Evolutionary conservation across 345 rosid genomes (phyloP), one percentile per base, ranked within the genome.

Genomic region (Eucalyptus regnans): DNA sequence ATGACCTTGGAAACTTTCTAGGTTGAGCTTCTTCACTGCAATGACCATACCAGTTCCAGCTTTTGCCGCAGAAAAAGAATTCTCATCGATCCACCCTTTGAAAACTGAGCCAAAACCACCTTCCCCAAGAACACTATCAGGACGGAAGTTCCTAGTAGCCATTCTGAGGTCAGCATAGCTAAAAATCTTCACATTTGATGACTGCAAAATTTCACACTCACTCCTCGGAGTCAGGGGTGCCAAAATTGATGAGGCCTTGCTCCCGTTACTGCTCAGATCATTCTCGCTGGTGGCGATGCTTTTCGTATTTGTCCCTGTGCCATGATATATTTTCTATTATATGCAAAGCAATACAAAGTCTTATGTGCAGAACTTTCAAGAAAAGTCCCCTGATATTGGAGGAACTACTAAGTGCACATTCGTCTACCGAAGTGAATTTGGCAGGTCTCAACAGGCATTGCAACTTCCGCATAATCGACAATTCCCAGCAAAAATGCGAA

Each of bases 51-150:
- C 96, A 86, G 96, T 93, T 85, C 98, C 98, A 68, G 98, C 95
- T 92, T 96, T 96, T 89, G 96, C 8, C 86, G 96, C 95, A 81
- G 94, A 49, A 43, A 90, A 89, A 66, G 98, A 90, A 86, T 93
- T 88, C 90, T 92, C 94, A 89, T 95, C 96, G 62, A 96, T 90
- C 98, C 98, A 96, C 22, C 98, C 98, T 90, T 96, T 96, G 64
- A 94, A 95, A 79, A 96, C 98, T 3, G 98, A 96, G 86, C 98
- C 98, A 81, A 96, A 95, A 86, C 98, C 96, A 84, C 98, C 98
- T 92, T 96, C 98, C 86, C 98, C 98, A 46, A 96, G 68, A 54
- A 95, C 94, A 81, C 95, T 96, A 88, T 96, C 98, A 1, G 96
- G 94, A 52, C 96, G 95, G 85, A 96, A 96, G 87, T 92, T 96